A percentile compares a stretch with the other conserved stretches of the same genome.
Evolutionary conservation across 2,329 filamentous ascomycete species (phyloP).

Genomic region (Clonostachys solani): DNA sequence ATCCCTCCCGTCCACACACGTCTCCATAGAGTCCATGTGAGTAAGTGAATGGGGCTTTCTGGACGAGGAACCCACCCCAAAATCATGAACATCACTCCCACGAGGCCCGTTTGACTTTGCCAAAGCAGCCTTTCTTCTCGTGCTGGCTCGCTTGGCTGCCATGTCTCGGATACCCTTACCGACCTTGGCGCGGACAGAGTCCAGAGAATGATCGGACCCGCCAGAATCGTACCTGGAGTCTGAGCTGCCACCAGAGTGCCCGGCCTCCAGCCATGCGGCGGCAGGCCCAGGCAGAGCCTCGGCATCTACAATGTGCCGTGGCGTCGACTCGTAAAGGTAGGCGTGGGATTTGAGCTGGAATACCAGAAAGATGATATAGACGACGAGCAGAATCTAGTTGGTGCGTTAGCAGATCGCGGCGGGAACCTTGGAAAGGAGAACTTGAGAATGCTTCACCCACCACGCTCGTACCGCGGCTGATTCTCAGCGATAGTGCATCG

Average conservation of each 20-base stretch:
- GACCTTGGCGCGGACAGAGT: too few relatives aligned
- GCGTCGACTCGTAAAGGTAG: conserved; percentile 89
- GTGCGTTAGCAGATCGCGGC: neutral
- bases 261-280: conserved; percentile 75
- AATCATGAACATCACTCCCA: neutral
- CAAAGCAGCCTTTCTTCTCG: neutral
- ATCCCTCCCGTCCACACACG: neutral
- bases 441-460: conserved; percentile 37
- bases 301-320: conserved; percentile 88
- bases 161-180: too few relatives aligned
- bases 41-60: neutral
- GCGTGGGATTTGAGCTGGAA: conserved; percentile 92
- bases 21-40: neutral
- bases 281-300: conserved; percentile 83
- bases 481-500: conserved; percentile 69
- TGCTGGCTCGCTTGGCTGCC: too few relatives aligned
- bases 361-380: conserved; percentile 79
- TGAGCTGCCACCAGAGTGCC: conserved; percentile 38
- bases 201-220: too few relatives aligned
- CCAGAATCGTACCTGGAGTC: neutral
- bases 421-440: neutral
- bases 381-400: conserved; percentile 66
- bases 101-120: neutral
- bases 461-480: conserved; percentile 86
- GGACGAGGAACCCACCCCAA: neutral